Conservation (phyloP, 2,329 filamentous ascomycete genomes). For the Arthrobotrys pseudoclavata region DNA sequence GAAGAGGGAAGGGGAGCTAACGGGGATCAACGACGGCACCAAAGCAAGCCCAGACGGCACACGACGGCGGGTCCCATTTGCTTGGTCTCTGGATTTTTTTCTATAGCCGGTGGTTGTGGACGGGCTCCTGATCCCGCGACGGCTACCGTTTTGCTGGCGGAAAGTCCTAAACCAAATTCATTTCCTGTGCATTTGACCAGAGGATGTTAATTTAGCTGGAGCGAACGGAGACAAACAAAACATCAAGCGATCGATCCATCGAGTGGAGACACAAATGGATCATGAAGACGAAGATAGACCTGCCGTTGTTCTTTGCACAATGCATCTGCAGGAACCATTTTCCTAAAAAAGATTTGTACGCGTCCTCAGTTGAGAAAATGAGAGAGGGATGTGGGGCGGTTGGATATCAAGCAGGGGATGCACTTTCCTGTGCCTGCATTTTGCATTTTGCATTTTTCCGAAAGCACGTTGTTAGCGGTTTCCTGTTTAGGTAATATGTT, state of each 20-base stretch:
- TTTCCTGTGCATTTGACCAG: constrained; percentile 23
- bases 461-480: constrained; percentile 26
- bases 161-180: constrained; percentile 5
- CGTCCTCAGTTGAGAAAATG: neutral
- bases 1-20: constrained; percentile 15
- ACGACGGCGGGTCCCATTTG: constrained; percentile 1
- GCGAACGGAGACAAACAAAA: constrained; percentile 8
- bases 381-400: constrained; percentile 24
- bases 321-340: neutral
- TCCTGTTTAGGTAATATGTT: constrained; percentile 38
- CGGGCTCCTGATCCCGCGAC: constrained; percentile 13
- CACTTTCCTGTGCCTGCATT: constrained; percentile 10
- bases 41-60: constrained; percentile 1
- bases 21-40: constrained; percentile 16
- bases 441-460: constrained; percentile 22
- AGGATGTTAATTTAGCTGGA: neutral
- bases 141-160: constrained; percentile 8
- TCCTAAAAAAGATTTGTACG: neutral
- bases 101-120: constrained; percentile 3
- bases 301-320: neutral
- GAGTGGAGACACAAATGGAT: neutral
- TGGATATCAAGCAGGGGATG: constrained; percentile 14
- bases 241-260: constrained; percentile 15
- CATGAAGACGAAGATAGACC: neutral
- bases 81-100: constrained; percentile 1